Evolutionary conservation across 2,329 filamentous ascomycete species (phyloP).

Genomic region (Phialemonium atrogriseum): DNA sequence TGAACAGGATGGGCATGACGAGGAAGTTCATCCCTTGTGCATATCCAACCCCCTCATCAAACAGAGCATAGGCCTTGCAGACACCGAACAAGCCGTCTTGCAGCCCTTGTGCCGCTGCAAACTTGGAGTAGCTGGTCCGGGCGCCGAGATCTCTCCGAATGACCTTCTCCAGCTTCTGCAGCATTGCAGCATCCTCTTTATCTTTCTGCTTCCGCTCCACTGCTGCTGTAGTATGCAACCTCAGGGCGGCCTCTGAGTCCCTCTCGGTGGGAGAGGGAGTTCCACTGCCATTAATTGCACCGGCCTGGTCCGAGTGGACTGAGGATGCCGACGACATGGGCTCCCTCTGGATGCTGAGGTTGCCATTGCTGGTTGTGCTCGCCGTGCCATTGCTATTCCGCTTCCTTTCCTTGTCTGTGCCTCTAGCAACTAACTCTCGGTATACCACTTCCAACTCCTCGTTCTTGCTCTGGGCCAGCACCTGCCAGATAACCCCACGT

Average conservation of each 20-base stretch:
- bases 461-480: conserved; percentile 90
- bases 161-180: conserved; percentile 80
- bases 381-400: conserved; percentile 46
- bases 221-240: conserved; percentile 54
- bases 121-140: conserved; percentile 93
- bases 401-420: conserved; percentile 72
- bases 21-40: conserved; percentile 99
- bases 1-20: conserved; percentile 92
- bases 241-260: conserved; percentile 53
- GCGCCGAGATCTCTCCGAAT: conserved; percentile 89
- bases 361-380: conserved; percentile 45
- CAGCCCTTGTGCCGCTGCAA: conserved; percentile 79
- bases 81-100: conserved; percentile 92
- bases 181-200: conserved; percentile 64
- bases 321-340: conserved; percentile 77
- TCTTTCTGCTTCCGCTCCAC: conserved; percentile 69
- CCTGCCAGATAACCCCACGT: conserved; percentile 97
- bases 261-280: conserved; percentile 53
- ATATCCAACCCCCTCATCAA: conserved; percentile 90
- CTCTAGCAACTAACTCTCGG: conserved; percentile 67
- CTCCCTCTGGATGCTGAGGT: conserved; percentile 54
- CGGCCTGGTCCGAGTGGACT: conserved; percentile 68
- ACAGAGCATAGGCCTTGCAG: conserved; percentile 95
- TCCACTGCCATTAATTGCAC: conserved; percentile 41
- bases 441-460: conserved; percentile 85